These are phyloP conservation scores for Aspergillus carbonarius DNA, from an alignment of 2,329 filamentous ascomycete species.

Conservation along the genomic window DNA sequence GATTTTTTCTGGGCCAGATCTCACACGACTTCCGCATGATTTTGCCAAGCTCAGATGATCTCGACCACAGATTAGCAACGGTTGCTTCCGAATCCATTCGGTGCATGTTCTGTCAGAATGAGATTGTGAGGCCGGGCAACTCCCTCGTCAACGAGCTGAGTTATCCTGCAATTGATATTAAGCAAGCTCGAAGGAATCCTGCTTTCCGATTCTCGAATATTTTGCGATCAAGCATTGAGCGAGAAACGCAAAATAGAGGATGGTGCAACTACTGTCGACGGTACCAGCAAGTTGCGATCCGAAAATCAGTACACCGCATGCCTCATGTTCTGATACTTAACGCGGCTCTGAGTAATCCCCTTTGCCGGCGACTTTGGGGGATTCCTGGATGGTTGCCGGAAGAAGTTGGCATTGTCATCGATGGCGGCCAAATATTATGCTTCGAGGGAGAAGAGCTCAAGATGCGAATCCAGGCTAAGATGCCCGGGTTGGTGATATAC, in stretches of 20 bases:
- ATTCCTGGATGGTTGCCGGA: constrained; percentile 88
- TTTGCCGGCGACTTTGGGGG: constrained; percentile 75
- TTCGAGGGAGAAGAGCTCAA: constrained; percentile 90
- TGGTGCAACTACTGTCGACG: constrained; percentile 91
- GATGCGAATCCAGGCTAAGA: constrained; percentile 73
- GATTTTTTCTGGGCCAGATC: constrained; percentile 82
- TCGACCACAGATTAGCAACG: constrained; percentile 65
- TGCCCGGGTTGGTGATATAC: constrained; percentile 81
- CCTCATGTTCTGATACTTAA: constrained; percentile 89
- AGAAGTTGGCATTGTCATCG: constrained; percentile 88
- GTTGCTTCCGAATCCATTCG: constrained; percentile 59
- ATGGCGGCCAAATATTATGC: constrained; percentile 89
- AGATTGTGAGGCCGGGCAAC: constrained; percentile 75
- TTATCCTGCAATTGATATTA: constrained; percentile 63
- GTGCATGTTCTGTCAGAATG: constrained; percentile 83
- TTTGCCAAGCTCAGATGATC: constrained; percentile 58
- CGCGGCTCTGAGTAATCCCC: constrained; percentile 67
- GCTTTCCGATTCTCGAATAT: constrained; percentile 75
- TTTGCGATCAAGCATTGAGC: constrained; percentile 87
- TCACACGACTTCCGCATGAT: constrained; percentile 72
- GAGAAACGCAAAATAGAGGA: constrained; percentile 82
- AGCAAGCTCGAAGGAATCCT: constrained; percentile 52
- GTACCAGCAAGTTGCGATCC: constrained; percentile 82
- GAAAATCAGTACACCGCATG: constrained; percentile 78
- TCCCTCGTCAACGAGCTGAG: constrained; percentile 83